Evolutionary conservation across 371 early-diverging fungal genomes (phyloP).

Genomic region (Basidiobolus meristosporus): DNA sequence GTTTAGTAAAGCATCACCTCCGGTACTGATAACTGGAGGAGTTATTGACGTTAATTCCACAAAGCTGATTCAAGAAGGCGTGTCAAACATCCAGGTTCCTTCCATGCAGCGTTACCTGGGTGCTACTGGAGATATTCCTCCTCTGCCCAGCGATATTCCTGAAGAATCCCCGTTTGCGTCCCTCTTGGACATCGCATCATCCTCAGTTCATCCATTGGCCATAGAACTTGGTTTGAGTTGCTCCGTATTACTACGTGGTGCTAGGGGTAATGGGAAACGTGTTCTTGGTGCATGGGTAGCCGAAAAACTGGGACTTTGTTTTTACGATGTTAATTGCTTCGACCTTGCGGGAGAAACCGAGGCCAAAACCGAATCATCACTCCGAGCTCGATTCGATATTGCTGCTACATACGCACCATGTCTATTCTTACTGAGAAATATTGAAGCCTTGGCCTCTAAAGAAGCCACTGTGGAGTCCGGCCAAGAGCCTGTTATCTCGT

Average conservation of each 20-base stretch:
- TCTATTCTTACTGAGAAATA: slow-evolving; percentile 46
- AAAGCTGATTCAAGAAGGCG: not conserved
- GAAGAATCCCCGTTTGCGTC: not conserved
- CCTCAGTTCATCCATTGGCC: slow-evolving; percentile 56
- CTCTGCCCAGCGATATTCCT: not conserved
- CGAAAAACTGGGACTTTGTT: slow-evolving; percentile 52
- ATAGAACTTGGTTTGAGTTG: slow-evolving; percentile 43
- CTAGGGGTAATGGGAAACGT: slow-evolving; percentile 71
- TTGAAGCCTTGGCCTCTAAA: slow-evolving; percentile 61
- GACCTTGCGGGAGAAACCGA: slow-evolving; percentile 64
- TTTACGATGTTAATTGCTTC: slow-evolving; percentile 46
- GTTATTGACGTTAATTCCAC: not conserved
- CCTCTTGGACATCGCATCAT: slow-evolving; percentile 29
- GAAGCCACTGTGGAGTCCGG: slow-evolving; percentile 41
- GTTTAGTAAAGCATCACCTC: not conserved
- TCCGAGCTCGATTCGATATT: slow-evolving; percentile 56
- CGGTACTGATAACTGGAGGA: not conserved
- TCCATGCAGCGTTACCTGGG: not conserved
- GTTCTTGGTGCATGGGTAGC: slow-evolving; percentile 37
- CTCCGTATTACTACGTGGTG: slow-evolving; percentile 56
- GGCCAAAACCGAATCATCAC: slow-evolving; percentile 48
- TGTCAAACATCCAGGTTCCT: not conserved
- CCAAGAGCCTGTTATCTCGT: slow-evolving; percentile 51
- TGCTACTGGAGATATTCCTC: not conserved
- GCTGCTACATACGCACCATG: slow-evolving; percentile 65